Evolutionary conservation across 192 early-diverging fungal species (phyloP).

Genomic region (Coemansia sp.): DNA sequence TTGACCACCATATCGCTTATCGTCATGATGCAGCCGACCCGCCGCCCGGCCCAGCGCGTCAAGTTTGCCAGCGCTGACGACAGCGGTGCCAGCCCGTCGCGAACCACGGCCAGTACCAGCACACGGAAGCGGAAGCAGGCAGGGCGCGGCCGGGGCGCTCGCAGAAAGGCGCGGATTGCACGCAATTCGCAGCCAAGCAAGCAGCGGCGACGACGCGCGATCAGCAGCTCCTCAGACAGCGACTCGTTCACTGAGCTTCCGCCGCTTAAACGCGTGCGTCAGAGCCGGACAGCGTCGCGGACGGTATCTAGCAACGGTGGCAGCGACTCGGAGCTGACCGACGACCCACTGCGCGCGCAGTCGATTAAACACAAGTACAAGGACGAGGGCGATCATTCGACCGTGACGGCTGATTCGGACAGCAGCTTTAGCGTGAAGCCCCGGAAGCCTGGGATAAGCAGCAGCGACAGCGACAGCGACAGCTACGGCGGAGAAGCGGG

Average conservation of each 20-base stretch:
- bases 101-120: neutral
- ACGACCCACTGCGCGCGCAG: slow-evolving; percentile 23
- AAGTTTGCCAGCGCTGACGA: slow-evolving; percentile 21
- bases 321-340: slow-evolving; percentile 22
- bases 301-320: neutral
- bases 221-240: slow-evolving; percentile 12
- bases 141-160: neutral
- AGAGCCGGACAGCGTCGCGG: neutral
- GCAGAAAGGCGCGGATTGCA: neutral
- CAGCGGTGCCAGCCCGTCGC: neutral
- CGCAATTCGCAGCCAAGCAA: neutral
- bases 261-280: neutral
- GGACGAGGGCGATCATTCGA: no score
- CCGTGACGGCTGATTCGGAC: no score
- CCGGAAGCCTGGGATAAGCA: neutral
- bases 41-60: slow-evolving; percentile 19
- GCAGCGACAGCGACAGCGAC: neutral
- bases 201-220: neutral
- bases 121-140: neutral
- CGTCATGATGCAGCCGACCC: slow-evolving; percentile 8
- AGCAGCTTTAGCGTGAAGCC: no score
- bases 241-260: slow-evolving; percentile 27
- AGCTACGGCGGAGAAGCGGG: neutral
- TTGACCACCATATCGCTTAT: slow-evolving; percentile 36
- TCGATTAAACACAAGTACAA: no score